Base-by-base conservation (phyloP, 2,329 filamentous ascomycete species). In the Neoarthrinium moseri region DNA sequence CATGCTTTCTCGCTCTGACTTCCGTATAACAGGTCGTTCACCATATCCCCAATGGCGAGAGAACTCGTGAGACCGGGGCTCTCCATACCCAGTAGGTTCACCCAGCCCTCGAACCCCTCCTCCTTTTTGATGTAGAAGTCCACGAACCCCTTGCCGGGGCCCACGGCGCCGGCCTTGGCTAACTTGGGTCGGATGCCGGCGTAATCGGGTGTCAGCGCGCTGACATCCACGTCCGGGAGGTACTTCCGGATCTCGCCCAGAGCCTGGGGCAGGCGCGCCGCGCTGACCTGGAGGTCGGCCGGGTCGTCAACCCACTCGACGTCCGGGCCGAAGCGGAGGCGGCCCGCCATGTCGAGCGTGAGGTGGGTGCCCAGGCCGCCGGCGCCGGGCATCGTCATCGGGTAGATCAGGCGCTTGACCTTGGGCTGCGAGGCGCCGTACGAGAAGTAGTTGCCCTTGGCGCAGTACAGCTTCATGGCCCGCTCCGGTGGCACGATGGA, bases 371-470 rank as follows among this genome's bases (percentile, higher is more conserved):
- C 94, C 1, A 99, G 72, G 0, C 94, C 92, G 42, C 83, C 91
- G 18, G 85, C 80, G 2, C 91, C 91, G 0, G 91, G 87, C 7
- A 87, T 75, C 0, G 92, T 91, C 0, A 87, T 91, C 0, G 94
- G 94, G 61, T 97, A 99, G 41, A 99, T 75, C 18, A 99, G 80
- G 0, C 87, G 89, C 2, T 69, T 73, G 10, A 91, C 82, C 23
- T 58, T 63, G 0, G 90, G 91, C 1, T 61, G 60, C 0, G 84
- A 80, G 2, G 81, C 72, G 0, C 77, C 68, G 70, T 96, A 97
- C 23, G 86, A 87, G 70, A 95, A 97, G 72, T 99, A 99, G 50
- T 89, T 92, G 1, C 94, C 94, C 71, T 99, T 99, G 48, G 92
- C 92, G 68, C 87, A 97, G 72, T 81, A 88, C 5, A 90, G 78